Evolutionary conservation across 1,284 basidiomycete genomes (phyloP), one percentile per base, ranked within the genome.

Genomic region (Pseudomicrostroma phylloplanum): DNA sequence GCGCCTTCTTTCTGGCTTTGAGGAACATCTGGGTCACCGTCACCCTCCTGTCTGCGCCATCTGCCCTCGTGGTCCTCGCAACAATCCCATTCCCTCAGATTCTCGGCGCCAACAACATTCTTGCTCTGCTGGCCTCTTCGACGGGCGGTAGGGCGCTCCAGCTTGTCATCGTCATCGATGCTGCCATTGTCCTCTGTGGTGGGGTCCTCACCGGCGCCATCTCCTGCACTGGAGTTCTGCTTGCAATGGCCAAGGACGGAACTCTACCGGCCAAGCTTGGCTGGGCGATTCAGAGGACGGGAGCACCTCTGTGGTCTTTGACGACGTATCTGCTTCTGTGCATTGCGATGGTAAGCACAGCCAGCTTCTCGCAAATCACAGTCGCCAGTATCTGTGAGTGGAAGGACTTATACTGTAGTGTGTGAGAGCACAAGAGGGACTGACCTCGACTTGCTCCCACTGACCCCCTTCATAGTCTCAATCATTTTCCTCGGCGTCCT

Each of bases 351-450:
- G 89, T 87, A 71, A 84, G 84, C 0, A 85, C 83, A 48, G 82
- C 94, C 23, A 90, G 96, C 81, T 98, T 88, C 82, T 93, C 64
- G 79, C 92, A 91, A 85, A 90, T 92, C 66, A 96, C 92, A 82
- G 83, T 98, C 12, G 67, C 69, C 8, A 64, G 62, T 25, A 61
- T 73, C 36, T 73, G 56, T 57, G 56, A 57, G 56, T 57, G 12
- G n/a, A n/a, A 36, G 2, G 17, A 55, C 54, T 6, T 1, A 26
- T 17, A 39, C 1, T 39, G 26, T 17, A n/a, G 12, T 11, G 54
- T 6, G n/a, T 8, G 15, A 55, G 54, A 25, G 17, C 12, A n/a
- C 43, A 21, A 21, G 41, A 17, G 15, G 12, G 4, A 17, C 17
- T 48, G 12, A n/a, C 3, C 9, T 48, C 43, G 6, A 3, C 21